Percentiles rank a stretch among this genome's conserved stretches.
Evolutionary conservation across 1,284 basidiomycete genomes (phyloP).

Genomic region (Naganishia sp.): DNA sequence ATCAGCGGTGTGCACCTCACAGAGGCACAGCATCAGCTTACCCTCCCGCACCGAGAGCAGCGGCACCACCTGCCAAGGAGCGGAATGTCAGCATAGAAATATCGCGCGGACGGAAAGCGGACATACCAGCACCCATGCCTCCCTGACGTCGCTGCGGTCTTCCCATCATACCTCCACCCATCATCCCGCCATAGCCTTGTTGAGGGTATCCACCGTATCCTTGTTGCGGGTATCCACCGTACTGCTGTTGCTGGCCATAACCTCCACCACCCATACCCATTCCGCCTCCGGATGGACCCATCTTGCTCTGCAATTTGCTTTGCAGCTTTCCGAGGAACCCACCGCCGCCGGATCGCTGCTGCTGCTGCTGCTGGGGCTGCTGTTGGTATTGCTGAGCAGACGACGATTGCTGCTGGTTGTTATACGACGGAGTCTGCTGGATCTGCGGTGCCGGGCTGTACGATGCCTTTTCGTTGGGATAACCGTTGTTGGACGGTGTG

Average conservation of each 20-base stretch:
- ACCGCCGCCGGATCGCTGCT: conserved; percentile 31
- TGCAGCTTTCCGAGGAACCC: conserved; percentile 48
- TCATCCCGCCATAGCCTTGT: conserved; percentile 32
- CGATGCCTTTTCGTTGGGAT: conserved; percentile 33
- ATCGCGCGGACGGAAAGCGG: background rate
- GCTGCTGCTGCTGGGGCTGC: background rate
- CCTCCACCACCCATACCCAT: conserved; percentile 24
- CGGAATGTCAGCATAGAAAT: background rate
- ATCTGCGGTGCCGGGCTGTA: conserved; percentile 20
- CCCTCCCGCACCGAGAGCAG: conserved; percentile 22
- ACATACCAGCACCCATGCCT: conserved; percentile 28
- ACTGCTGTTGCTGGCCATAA: conserved; percentile 2
- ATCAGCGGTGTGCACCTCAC: background rate
- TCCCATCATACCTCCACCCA: conserved; percentile 35
- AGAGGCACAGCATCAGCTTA: background rate
- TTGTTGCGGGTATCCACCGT: conserved; percentile 32
- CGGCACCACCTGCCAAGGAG: conserved; percentile 42
- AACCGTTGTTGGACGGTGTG: conserved; percentile 8
- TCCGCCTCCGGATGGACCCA: conserved; percentile 25
- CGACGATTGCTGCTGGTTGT: conserved; percentile 1
- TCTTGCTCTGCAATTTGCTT: conserved; percentile 36
- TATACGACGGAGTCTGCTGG: conserved; percentile 19
- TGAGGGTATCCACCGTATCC: conserved; percentile 18
- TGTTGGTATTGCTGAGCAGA: conserved; percentile 19
- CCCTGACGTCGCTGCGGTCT: conserved; percentile 36